Evolutionary conservation across 805 yeast genomes (phyloP).

Genomic region (Metschnikowia lachancei): DNA sequence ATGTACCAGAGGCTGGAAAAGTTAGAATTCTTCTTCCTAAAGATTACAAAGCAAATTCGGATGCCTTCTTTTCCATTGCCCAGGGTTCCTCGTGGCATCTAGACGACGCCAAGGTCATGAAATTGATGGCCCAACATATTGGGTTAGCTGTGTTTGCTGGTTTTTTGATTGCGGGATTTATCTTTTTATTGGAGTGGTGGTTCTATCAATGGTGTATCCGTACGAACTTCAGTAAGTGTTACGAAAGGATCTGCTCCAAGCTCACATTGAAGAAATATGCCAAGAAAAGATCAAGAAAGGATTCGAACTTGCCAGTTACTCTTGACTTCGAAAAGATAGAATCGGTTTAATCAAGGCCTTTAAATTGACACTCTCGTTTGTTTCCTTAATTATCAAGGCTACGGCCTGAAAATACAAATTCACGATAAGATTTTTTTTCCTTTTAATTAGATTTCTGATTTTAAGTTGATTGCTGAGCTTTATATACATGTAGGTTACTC

Average conservation of each 20-base stretch:
- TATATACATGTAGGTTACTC: slow-evolving; percentile 2
- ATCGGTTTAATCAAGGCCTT: slow-evolving; percentile 7
- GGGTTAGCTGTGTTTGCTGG: slow-evolving; percentile 70
- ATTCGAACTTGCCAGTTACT: slow-evolving; percentile 49
- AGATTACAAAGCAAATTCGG: slow-evolving; percentile 61
- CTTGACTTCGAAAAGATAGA: slow-evolving; percentile 27
- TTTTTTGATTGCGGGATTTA: slow-evolving; percentile 49
- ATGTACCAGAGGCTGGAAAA: slow-evolving; percentile 60
- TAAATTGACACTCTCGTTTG: not conserved
- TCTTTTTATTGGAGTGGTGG: slow-evolving; percentile 40
- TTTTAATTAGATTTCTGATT: not conserved
- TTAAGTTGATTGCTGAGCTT: not conserved
- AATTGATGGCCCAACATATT: slow-evolving; percentile 71
- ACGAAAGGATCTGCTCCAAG: slow-evolving; percentile 15
- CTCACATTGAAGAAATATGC: slow-evolving; percentile 17
- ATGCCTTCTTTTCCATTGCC: slow-evolving; percentile 69
- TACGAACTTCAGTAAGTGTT: slow-evolving; percentile 26
- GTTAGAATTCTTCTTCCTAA: slow-evolving; percentile 69
- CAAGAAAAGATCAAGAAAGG: slow-evolving; percentile 49
- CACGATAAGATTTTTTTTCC: not conserved
- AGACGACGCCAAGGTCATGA: slow-evolving; percentile 79
- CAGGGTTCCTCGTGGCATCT: slow-evolving; percentile 92
- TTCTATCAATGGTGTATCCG: slow-evolving; percentile 37
- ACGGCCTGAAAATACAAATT: not conserved
- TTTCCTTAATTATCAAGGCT: not conserved